Percentiles rank a stretch among this genome's conserved stretches.
Conservation (phyloP, 495 filamentous ascomycete species). For the Filosporella fistucella region DNA sequence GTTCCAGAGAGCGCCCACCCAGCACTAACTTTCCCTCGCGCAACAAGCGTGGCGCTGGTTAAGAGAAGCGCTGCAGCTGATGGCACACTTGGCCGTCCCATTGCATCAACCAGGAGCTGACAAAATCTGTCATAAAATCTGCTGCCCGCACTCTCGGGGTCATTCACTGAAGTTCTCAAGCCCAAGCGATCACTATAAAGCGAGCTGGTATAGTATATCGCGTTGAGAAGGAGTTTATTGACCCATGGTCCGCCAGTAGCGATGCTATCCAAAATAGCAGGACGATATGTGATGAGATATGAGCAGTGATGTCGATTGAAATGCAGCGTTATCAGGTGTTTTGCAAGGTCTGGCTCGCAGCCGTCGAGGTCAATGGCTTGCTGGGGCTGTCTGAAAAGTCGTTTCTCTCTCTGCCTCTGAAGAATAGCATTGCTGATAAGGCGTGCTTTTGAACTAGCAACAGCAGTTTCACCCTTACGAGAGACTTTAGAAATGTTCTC, state of each 20-base stretch:
- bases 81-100: background rate
- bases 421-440: background rate
- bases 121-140: constrained; percentile 1
- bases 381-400: background rate
- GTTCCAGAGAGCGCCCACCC: constrained; percentile 1
- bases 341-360: constrained; percentile 33
- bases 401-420: background rate
- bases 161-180: constrained; percentile 30
- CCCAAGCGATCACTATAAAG: constrained; percentile 30
- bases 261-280: constrained; percentile 34
- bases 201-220: constrained; percentile 37
- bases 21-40: background rate
- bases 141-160: constrained; percentile 16
- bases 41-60: background rate
- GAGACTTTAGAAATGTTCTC: no score
- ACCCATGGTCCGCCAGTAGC: constrained; percentile 36
- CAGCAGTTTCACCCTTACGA: no score
- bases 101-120: background rate
- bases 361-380: constrained; percentile 34
- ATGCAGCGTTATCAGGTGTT: constrained; percentile 35
- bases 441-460: background rate
- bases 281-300: constrained; percentile 32
- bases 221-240: constrained; percentile 40
- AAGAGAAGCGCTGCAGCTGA: background rate
- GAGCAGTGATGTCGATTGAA: constrained; percentile 32